phyloP scores from a whole-genome alignment of 768 basidiomycete genomes.

The Lepiota subincarnata region DNA sequence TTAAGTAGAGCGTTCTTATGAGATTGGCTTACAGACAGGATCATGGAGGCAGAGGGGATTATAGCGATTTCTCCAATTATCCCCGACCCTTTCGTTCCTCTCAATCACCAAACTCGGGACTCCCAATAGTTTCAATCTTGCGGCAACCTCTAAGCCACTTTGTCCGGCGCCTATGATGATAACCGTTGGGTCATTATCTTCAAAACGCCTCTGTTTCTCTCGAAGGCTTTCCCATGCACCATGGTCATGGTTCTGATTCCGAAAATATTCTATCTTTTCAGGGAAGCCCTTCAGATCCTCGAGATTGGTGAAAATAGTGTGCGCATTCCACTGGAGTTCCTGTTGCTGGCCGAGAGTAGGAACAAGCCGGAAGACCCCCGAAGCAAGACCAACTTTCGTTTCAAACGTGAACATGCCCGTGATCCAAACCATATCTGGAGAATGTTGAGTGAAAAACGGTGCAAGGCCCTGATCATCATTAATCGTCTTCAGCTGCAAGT shows the following conservation, averaged over 20 bases:
- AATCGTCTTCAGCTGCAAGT: slow-evolving; percentile 25
- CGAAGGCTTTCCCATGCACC: slow-evolving; percentile 46
- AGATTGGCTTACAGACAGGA: slow-evolving; percentile 44
- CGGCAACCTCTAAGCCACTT: slow-evolving; percentile 57
- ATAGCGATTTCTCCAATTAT: slow-evolving; percentile 63
- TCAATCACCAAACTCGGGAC: slow-evolving; percentile 56
- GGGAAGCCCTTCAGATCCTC: slow-evolving; percentile 41
- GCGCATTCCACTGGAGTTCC: slow-evolving; percentile 42
- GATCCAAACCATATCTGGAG: slow-evolving; percentile 43
- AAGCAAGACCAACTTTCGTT: slow-evolving; percentile 36
- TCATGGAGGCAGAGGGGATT: slow-evolving; percentile 54
- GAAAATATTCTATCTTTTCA: slow-evolving; percentile 37
- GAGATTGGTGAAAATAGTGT: slow-evolving; percentile 48
- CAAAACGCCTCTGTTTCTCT: slow-evolving; percentile 37
- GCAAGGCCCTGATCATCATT: slow-evolving; percentile 10
- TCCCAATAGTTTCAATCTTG: slow-evolving; percentile 53
- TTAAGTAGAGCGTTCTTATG: not conserved
- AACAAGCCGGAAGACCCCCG: slow-evolving; percentile 44
- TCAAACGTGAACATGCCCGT: slow-evolving; percentile 45
- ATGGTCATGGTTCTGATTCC: slow-evolving; percentile 37
- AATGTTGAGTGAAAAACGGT: slow-evolving; percentile 28
- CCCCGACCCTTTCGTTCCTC: slow-evolving; percentile 48
- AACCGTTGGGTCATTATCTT: slow-evolving; percentile 44
- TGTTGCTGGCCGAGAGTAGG: slow-evolving; percentile 19
- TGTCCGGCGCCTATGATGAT: slow-evolving; percentile 61